Evolutionary conservation across 805 yeast species (phyloP), one percentile per base, ranked within the genome.

Genomic region (Saccharomycopsis fermentans): DNA sequence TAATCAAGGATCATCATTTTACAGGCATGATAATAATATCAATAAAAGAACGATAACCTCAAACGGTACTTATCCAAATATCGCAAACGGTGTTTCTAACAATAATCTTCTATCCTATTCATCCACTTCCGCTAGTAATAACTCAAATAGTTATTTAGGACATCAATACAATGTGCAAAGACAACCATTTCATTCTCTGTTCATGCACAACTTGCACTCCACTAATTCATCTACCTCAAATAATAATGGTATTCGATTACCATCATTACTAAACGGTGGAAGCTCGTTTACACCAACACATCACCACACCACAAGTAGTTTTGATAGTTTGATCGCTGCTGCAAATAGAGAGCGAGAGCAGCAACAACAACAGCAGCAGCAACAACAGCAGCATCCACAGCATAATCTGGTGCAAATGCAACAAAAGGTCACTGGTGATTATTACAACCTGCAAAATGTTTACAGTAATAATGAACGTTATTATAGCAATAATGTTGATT

Each of bases 321-420:
- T 36, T 19, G 48, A 54, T 37, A 54, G 47, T n/a, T 37, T 54
- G 19, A 34, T 36, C 8, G 47, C 50, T 12, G 48, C 52, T 43
- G 37, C 57, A 29, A 29, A 40, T 6, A 40, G 36, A 9, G 34
- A 54, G 11, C 36, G 51, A 12, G 56, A 54, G 27, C 53, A 37
- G 14, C 58, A 12, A 58, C 56, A 55, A 19, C 55, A 48, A 32
- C 54, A 55, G 47, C 60, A 58, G 24, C 60, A 55, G 32, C 54
- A 50, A 21, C 47, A 37, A 32, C 58, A 56, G 19, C 54, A 47
- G 29, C 54, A 55, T 16, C 58, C 50, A 16, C 54, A 47, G 29
- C 54, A 55, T 16, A 37, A 12, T 26, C 57, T 17, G 21, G 40
- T 19, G 29, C 57, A 47, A 17, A 55, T n/a, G 57, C 52, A 29